These are phyloP conservation scores for Kernera saxatilis DNA, from an alignment of 345 rosid genomes.

Conservation along the genomic window DNA sequence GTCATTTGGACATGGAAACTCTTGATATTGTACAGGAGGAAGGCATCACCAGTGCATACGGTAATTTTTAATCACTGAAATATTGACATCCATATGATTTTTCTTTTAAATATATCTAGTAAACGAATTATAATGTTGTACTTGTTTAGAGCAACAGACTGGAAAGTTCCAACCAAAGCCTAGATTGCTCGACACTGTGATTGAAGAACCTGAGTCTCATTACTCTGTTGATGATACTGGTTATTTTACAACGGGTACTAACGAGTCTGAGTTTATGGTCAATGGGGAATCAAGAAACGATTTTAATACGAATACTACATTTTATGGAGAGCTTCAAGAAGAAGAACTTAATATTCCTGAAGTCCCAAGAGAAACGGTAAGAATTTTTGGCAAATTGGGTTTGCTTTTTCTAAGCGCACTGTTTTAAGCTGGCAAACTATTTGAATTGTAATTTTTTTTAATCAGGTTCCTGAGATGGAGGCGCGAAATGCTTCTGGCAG, in stretches of 20 bases:
- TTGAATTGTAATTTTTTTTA: neutral
- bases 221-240: conserved; percentile 28
- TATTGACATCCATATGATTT: neutral
- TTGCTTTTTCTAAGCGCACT: neutral
- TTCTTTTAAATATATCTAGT: neutral
- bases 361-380: conserved; percentile 38
- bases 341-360: conserved; percentile 23
- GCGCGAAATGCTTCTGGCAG: conserved; percentile 23
- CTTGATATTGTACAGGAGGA: conserved; percentile 36
- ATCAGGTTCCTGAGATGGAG: conserved; percentile 16
- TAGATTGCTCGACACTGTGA: conserved; percentile 33
- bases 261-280: conserved; percentile 15
- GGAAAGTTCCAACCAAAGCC: conserved; percentile 49
- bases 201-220: conserved; percentile 29
- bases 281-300: conserved; percentile 28
- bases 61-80: conserved; percentile 2
- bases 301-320: neutral
- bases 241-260: conserved; percentile 13
- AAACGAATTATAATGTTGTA: neutral
- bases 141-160: conserved; percentile 26
- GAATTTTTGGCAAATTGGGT: neutral
- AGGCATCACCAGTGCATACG: conserved; percentile 22
- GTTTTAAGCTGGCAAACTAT: neutral
- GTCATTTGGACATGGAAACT: conserved; percentile 35
- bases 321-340: conserved; percentile 8